Evolutionary conservation across 2,329 filamentous ascomycete genomes (phyloP).

Genomic region (Penicillium glabrum): DNA sequence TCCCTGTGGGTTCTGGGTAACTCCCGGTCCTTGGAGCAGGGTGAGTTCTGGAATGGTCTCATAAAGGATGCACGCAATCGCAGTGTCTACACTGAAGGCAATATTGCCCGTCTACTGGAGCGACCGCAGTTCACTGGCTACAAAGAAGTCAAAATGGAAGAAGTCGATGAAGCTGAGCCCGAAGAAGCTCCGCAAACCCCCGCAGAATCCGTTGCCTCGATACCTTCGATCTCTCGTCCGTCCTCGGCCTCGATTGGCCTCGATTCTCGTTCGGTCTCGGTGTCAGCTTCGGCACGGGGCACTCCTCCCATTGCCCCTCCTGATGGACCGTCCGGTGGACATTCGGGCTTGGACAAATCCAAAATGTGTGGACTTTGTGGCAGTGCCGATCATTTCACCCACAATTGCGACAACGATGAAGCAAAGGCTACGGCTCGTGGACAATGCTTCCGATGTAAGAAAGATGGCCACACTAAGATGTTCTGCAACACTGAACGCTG

Average conservation of each 20-base stretch:
- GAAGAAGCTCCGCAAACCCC: background rate
- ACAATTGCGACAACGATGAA: constrained; percentile 47
- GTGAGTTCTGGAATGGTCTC: constrained; percentile 85
- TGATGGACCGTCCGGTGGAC: constrained; percentile 45
- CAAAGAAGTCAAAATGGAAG: constrained; percentile 45
- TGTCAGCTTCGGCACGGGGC: constrained; percentile 25
- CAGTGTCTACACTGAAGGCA: constrained; percentile 72
- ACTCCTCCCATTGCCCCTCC: constrained; percentile 26
- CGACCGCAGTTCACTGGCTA: constrained; percentile 52
- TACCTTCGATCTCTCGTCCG: constrained; percentile 29
- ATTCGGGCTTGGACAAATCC: constrained; percentile 43
- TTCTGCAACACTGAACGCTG: constrained; percentile 45
- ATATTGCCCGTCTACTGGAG: constrained; percentile 56
- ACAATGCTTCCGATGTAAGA: constrained; percentile 44
- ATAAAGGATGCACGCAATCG: constrained; percentile 77
- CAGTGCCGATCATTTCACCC: constrained; percentile 45
- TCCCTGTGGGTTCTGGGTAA: constrained; percentile 97
- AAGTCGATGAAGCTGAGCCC: constrained; percentile 24
- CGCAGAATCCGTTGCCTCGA: constrained; percentile 11
- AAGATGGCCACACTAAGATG: constrained; percentile 37
- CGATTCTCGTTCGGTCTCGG: constrained; percentile 18
- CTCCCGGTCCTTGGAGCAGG: constrained; percentile 79
- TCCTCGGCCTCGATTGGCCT: constrained; percentile 28
- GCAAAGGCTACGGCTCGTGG: constrained; percentile 40
- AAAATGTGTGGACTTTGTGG: constrained; percentile 47